A percentile compares a stretch with the other conserved stretches of the same genome.
Evolutionary conservation across 768 basidiomycete genomes (phyloP).

Genomic region (Tricholomella constricta): DNA sequence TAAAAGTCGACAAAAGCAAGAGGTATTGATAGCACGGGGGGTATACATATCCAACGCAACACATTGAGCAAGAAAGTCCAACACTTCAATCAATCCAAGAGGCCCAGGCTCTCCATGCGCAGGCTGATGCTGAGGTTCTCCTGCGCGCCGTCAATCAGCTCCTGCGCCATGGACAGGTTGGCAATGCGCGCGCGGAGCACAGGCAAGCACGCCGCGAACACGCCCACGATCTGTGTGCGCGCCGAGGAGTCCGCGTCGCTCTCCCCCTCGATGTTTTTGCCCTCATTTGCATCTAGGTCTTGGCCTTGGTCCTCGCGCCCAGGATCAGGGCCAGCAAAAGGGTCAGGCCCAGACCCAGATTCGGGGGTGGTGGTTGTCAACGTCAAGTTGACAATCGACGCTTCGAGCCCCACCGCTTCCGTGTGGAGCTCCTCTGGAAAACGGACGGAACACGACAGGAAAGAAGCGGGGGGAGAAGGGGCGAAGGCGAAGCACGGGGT

Average conservation of each 20-base stretch:
- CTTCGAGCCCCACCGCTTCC: conserved; percentile 25
- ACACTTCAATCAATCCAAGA: conserved; percentile 20
- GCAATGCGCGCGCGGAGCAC: conserved; percentile 47
- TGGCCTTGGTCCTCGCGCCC: background rate
- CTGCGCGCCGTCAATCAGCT: conserved; percentile 50
- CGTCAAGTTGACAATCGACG: conserved; percentile 27
- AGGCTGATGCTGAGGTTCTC: conserved; percentile 49
- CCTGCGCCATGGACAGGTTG: conserved; percentile 50
- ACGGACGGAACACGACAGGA: background rate
- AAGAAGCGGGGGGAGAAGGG: conserved; percentile 18
- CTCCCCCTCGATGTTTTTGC: background rate
- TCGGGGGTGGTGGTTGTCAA: background rate
- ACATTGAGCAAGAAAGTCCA: too few species aligned
- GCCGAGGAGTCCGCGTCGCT: conserved; percentile 23
- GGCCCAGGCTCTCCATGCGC: conserved; percentile 50
- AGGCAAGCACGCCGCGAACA: conserved; percentile 50
- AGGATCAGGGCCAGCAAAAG: background rate
- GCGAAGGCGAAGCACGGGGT: conserved; percentile 20
- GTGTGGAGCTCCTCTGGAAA: conserved; percentile 24
- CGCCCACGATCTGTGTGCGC: conserved; percentile 39
- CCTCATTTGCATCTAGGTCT: background rate
- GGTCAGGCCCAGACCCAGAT: background rate
- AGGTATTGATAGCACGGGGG: too few species aligned
- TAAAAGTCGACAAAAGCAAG: too few species aligned
- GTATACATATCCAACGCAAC: too few species aligned